Base-by-base conservation (phyloP, 2,329 filamentous ascomycete genomes). In the Aspergillus sergii region DNA sequence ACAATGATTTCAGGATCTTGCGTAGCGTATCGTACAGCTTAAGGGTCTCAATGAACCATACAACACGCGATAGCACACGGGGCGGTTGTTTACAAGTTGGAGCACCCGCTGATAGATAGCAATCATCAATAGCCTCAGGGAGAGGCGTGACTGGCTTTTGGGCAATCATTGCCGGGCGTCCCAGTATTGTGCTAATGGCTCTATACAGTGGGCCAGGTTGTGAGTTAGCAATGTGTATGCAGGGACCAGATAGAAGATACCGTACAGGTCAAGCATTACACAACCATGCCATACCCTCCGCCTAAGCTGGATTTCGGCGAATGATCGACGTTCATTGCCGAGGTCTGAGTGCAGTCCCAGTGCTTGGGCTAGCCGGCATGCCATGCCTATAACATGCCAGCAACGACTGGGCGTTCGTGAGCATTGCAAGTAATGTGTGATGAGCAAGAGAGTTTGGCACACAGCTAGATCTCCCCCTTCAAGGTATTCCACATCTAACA, bases 281-380 rank as follows among this genome's bases (percentile, higher is more conserved):
- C 57, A 59, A 8, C 45, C 57, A 59, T 59, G 57, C 57, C 57
- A 59, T n/a, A 41, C 45, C 23, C 57, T 59, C 16, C 57, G 48
- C 39, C 57, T 45, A 9, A 59, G 36, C 6, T 51, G 57, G 34
- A 59, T 28, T n/a, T 59, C 30, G 3, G 46, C 28, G 53, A 59
- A 59, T 16, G 45, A 59, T 16, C 57, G 46, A 59, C 28, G 14
- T 4, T 53, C 57, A 39, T 51, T 41, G 9, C 45, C 55, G n/a
- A 32, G 23, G 12, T 46, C 41, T 12, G 39, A 46, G 16, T 57
- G 36, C 21, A 57, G 19, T 16, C 55, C 55, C 14, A 57, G 23
- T 12, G 21, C 55, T n/a, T 57, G 55, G n/a, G 36, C 55, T n/a
- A 59, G 19, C 26, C 43, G 32, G 34, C 28, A 53, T 23, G 57